phyloP scores from a whole-genome alignment of 352 stramenopile genomes.

The Lagenidium sp. region DNA sequence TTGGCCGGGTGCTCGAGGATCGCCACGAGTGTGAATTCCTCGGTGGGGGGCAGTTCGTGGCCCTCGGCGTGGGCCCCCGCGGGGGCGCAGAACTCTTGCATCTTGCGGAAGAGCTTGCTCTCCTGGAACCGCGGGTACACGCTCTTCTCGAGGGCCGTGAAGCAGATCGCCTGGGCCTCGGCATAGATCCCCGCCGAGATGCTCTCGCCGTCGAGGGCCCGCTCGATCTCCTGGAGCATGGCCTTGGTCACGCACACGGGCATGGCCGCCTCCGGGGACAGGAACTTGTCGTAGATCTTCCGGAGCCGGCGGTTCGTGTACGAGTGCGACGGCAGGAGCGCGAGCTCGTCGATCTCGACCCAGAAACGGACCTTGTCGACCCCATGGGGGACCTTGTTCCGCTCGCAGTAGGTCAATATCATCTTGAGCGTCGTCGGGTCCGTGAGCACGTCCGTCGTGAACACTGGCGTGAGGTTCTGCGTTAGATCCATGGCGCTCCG shows the following conservation, averaged over 20 bases:
- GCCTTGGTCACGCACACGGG: slow-evolving; percentile 62
- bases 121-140: slow-evolving; percentile 74
- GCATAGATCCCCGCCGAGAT: slow-evolving; percentile 64
- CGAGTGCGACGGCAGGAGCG: slow-evolving; percentile 61
- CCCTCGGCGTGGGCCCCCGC: background rate
- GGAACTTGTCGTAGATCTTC: slow-evolving; percentile 85
- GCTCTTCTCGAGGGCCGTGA: slow-evolving; percentile 54
- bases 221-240: slow-evolving; percentile 66
- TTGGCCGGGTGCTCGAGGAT: slow-evolving; percentile 70
- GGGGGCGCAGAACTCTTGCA: slow-evolving; percentile 60
- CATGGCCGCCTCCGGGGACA: slow-evolving; percentile 54
- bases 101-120: slow-evolving; percentile 66
- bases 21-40: slow-evolving; percentile 53
- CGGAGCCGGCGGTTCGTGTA: slow-evolving; percentile 72
- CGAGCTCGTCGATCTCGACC: slow-evolving; percentile 73
- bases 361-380: slow-evolving; percentile 69
- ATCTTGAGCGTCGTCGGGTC: slow-evolving; percentile 69
- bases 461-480: slow-evolving; percentile 67
- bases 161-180: slow-evolving; percentile 56
- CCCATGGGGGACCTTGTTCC: slow-evolving; percentile 41
- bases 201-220: slow-evolving; percentile 45
- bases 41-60: slow-evolving; percentile 1
- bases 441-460: slow-evolving; percentile 72
- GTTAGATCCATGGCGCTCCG: slow-evolving; percentile 22
- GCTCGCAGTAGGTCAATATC: slow-evolving; percentile 49